phyloP scores from a whole-genome alignment of 768 basidiomycete genomes.

The Podaxis sp. region DNA sequence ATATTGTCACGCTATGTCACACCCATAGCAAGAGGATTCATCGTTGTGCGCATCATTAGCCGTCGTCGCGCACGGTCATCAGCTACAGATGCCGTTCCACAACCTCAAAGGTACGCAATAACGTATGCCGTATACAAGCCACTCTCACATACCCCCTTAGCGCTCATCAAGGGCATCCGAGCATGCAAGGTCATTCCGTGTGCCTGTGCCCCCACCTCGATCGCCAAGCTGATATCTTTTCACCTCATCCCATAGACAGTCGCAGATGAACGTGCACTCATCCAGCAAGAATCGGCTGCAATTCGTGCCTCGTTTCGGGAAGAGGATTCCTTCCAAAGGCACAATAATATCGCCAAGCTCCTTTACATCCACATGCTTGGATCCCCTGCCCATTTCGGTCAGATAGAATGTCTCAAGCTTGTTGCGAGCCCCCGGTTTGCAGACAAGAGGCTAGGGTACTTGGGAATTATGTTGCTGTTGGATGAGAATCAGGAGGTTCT shows the following conservation, averaged over 20 bases:
- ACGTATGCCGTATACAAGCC: neutral
- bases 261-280: constrained; percentile 95
- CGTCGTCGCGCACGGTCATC: neutral
- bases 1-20: neutral
- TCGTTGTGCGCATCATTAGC: neutral
- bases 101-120: constrained; percentile 75
- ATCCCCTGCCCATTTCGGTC: constrained; percentile 97
- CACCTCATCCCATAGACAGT: constrained; percentile 66
- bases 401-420: constrained; percentile 95
- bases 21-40: neutral
- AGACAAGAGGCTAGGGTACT: constrained; percentile 94
- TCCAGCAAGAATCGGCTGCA: constrained; percentile 96
- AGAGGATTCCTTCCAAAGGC: constrained; percentile 92
- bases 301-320: constrained; percentile 97
- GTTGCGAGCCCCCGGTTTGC: constrained; percentile 94
- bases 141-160: constrained; percentile 42
- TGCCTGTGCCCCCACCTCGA: neutral
- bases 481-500: constrained; percentile 98
- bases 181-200: constrained; percentile 78
- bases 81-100: constrained; percentile 65
- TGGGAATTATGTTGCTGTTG: constrained; percentile 96
- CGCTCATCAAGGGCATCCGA: constrained; percentile 97
- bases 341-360: constrained; percentile 97
- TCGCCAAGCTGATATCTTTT: constrained; percentile 18
- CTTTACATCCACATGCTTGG: constrained; percentile 99